These are phyloP conservation scores for Tagetes erecta DNA, from an alignment of 129 eudicot genomes.

Conservation along the genomic window DNA sequence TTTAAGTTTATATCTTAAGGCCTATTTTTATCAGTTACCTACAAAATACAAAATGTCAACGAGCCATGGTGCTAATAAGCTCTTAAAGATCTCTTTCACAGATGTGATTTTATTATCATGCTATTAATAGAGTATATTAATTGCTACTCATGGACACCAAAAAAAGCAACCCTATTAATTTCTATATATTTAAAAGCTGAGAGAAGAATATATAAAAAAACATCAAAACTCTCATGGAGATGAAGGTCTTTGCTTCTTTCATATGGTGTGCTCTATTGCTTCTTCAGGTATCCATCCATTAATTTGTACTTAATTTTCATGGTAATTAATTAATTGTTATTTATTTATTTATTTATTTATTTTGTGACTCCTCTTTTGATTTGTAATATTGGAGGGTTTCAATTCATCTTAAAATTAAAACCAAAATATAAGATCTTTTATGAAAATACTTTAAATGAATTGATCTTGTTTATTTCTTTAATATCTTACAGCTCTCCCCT, in stretches of 20 bases:
- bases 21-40: too few relatives aligned
- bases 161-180: background rate
- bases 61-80: too few relatives aligned
- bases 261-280: constrained; percentile 32
- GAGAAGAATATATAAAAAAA: background rate
- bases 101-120: too few relatives aligned
- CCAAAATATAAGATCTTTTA: background rate
- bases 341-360: background rate
- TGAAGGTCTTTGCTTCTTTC: constrained; percentile 21
- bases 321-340: too few relatives aligned
- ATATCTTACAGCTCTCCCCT: constrained; percentile 6
- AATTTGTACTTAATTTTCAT: background rate
- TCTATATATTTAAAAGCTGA: background rate
- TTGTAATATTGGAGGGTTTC: background rate
- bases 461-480: background rate
- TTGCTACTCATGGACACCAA: too few relatives aligned
- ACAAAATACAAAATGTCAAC: too few relatives aligned
- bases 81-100: too few relatives aligned
- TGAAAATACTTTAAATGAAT: background rate
- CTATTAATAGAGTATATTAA: too few relatives aligned
- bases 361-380: background rate
- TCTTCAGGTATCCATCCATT: constrained; percentile 29
- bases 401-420: too few relatives aligned
- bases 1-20: too few relatives aligned
- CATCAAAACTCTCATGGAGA: constrained; percentile 9